phyloP scores from a whole-genome alignment of 2,329 filamentous ascomycete species.

The Venturia aucupariae region DNA sequence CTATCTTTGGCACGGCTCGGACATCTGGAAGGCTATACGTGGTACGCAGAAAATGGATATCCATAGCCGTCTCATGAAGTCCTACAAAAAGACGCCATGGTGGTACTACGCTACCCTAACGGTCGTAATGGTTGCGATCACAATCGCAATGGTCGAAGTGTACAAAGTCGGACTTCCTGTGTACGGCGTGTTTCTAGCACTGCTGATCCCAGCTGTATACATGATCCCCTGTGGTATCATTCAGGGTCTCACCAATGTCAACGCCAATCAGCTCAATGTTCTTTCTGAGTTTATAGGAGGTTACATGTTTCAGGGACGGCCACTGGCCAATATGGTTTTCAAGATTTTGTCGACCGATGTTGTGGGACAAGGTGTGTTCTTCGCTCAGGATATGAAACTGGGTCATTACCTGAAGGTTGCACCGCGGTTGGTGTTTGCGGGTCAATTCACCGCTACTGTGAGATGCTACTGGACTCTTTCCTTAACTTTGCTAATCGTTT shows the following conservation, averaged over 20 bases:
- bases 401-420: slow-evolving; percentile 48
- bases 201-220: slow-evolving; percentile 28
- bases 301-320: slow-evolving; percentile 40
- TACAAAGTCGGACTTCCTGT: slow-evolving; percentile 45
- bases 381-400: slow-evolving; percentile 44
- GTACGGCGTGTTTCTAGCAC: slow-evolving; percentile 27
- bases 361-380: slow-evolving; percentile 38
- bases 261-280: slow-evolving; percentile 25
- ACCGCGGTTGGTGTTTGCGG: slow-evolving; percentile 56
- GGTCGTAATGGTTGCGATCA: slow-evolving; percentile 36
- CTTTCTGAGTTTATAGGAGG: slow-evolving; percentile 22
- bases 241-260: slow-evolving; percentile 50
- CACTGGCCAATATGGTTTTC: slow-evolving; percentile 43
- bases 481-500: slow-evolving; percentile 42
- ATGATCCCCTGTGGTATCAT: slow-evolving; percentile 49
- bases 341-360: slow-evolving; percentile 40
- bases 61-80: slow-evolving; percentile 23
- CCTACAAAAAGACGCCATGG: slow-evolving; percentile 26
- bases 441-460: slow-evolving; percentile 54
- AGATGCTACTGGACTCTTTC: slow-evolving; percentile 22
- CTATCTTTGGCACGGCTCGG: slow-evolving; percentile 27
- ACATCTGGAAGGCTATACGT: slow-evolving; percentile 30
- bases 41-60: slow-evolving; percentile 27
- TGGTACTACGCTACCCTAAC: slow-evolving; percentile 44
- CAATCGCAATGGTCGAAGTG: slow-evolving; percentile 36